phyloP scores from a whole-genome alignment of 345 rosid species.

The Lepidium aucheri region DNA sequence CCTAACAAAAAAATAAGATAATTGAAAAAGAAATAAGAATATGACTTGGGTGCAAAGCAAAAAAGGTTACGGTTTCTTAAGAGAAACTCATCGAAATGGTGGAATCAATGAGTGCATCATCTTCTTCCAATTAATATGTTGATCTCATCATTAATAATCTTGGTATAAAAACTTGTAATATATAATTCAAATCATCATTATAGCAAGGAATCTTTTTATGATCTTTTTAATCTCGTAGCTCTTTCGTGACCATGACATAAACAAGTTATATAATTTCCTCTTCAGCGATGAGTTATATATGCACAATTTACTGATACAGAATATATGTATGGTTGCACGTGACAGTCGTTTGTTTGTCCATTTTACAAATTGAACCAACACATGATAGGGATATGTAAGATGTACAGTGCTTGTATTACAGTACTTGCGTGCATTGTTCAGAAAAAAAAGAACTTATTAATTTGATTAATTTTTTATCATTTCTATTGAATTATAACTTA shows the following conservation, averaged over 20 bases:
- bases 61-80: slow-evolving; percentile 27
- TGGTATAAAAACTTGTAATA: slow-evolving; percentile 8
- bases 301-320: not conserved
- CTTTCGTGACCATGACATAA: no score
- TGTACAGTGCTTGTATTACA: not conserved
- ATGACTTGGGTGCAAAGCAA: slow-evolving; percentile 26
- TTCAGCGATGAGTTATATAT: no score
- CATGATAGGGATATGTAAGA: not conserved
- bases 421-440: not conserved
- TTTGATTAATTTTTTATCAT: not conserved
- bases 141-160: slow-evolving; percentile 16
- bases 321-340: not conserved
- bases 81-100: slow-evolving; percentile 28
- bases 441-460: not conserved
- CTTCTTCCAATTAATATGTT: slow-evolving; percentile 11
- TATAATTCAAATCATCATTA: slow-evolving; percentile 5
- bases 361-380: slow-evolving; percentile 12
- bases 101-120: slow-evolving; percentile 27
- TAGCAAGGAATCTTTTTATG: not conserved
- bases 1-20: not conserved
- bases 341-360: slow-evolving; percentile 6
- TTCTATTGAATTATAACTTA: not conserved
- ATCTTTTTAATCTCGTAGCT: not conserved
- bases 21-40: not conserved
- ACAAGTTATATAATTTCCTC: no score